Evolutionary conservation across 495 filamentous ascomycete genomes (phyloP).

Genomic region (Neurospora terricola): DNA sequence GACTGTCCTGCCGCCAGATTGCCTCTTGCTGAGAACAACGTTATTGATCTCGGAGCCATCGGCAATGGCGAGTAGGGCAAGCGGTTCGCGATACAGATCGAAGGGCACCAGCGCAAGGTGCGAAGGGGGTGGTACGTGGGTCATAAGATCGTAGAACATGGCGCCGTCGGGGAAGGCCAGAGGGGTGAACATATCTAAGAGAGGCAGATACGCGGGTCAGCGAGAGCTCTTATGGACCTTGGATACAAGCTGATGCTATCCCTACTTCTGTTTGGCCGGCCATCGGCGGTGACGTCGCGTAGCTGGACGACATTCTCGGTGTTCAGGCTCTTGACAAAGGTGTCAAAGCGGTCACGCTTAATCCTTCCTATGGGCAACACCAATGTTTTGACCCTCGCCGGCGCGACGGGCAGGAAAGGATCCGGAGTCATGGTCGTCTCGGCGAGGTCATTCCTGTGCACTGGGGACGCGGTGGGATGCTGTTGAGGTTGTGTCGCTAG

Average conservation of each 20-base stretch:
- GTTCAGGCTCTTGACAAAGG: constrained; percentile 68
- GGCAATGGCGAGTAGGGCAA: constrained; percentile 68
- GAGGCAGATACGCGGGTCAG: constrained; percentile 22
- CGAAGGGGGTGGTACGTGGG: constrained; percentile 63
- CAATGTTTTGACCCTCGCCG: constrained; percentile 76
- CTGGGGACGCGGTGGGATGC: background rate
- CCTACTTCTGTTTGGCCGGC: constrained; percentile 80
- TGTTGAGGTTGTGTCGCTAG: background rate
- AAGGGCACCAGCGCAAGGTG: constrained; percentile 75
- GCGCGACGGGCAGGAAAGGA: constrained; percentile 76
- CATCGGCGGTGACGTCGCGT: constrained; percentile 84
- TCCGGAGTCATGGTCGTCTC: constrained; percentile 68
- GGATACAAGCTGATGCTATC: background rate
- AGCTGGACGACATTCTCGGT: constrained; percentile 76
- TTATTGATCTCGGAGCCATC: constrained; percentile 55
- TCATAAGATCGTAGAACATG: constrained; percentile 83
- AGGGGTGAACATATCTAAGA: constrained; percentile 85
- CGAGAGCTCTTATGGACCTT: background rate
- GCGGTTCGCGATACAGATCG: constrained; percentile 71
- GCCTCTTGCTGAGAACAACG: constrained; percentile 32
- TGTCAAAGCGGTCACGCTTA: constrained; percentile 66
- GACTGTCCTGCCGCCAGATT: constrained; percentile 36
- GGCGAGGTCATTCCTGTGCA: constrained; percentile 23
- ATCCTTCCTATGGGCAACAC: constrained; percentile 80
- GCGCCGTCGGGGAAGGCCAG: constrained; percentile 81